Percentiles rank a stretch among this genome's conserved stretches.
phyloP scores from a whole-genome alignment of 176 grass and related monocot genomes.

The Themeda triandra region DNA sequence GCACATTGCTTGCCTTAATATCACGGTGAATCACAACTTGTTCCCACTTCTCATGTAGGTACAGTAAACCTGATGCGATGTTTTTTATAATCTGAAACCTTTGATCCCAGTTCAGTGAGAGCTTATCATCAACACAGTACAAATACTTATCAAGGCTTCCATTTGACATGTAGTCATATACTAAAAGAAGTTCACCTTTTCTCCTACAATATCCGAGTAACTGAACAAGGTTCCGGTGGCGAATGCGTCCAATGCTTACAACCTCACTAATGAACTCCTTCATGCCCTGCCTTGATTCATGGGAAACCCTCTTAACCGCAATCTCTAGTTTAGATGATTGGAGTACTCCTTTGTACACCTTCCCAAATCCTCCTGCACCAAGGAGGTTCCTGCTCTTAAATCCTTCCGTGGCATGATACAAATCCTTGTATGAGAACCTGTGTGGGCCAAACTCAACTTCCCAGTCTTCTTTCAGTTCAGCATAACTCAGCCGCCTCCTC shows the following conservation, averaged over 20 bases:
- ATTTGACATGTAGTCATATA: constrained; percentile 24
- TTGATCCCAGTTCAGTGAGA: neutral
- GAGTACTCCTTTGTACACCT: constrained; percentile 1
- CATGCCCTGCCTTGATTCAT: constrained; percentile 8
- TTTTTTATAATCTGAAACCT: neutral
- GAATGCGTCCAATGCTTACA: constrained; percentile 1
- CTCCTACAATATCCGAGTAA: constrained; percentile 3
- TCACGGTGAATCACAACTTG: constrained; percentile 6
- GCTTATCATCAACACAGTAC: neutral
- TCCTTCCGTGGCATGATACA: neutral
- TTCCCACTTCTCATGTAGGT: constrained; percentile 11
- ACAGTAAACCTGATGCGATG: constrained; percentile 5
- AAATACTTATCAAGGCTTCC: constrained; percentile 22
- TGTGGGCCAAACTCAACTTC: constrained; percentile 12
- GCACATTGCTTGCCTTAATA: constrained; percentile 15
- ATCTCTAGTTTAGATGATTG: neutral
- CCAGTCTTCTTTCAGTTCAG: constrained; percentile 33
- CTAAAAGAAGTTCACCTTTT: constrained; percentile 21
- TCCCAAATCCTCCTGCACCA: constrained; percentile 11
- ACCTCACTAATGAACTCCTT: constrained; percentile 16
- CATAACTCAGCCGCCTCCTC: neutral
- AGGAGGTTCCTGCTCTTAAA: neutral
- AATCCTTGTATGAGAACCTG: neutral
- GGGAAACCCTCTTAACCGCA: neutral
- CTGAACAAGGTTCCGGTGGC: constrained; percentile 3